Evolutionary conservation across 306 rosid species (phyloP).

Genomic region (Elaeagnus macrophylla): DNA sequence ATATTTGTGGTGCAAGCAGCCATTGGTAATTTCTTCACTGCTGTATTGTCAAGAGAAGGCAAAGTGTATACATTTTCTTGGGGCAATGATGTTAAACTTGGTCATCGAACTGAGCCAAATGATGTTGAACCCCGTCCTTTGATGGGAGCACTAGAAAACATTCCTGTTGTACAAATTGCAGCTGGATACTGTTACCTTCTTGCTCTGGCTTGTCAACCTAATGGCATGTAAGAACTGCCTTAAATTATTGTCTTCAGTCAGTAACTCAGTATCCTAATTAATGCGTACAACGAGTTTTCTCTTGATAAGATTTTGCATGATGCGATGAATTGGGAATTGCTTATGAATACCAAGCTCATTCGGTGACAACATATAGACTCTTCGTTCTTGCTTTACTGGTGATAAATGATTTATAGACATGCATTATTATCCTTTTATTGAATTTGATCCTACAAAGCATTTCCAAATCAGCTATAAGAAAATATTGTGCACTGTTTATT

Average conservation of each 20-base stretch:
- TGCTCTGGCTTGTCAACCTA: slow-evolving; percentile 83
- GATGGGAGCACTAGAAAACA: slow-evolving; percentile 74
- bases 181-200: slow-evolving; percentile 98
- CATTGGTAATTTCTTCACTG: slow-evolving; percentile 88
- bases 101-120: slow-evolving; percentile 71
- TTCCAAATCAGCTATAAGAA: not conserved
- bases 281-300: not conserved
- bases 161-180: slow-evolving; percentile 89
- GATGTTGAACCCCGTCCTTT: slow-evolving; percentile 73
- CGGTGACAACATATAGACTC: too few species aligned
- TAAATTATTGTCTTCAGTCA: slow-evolving; percentile 10
- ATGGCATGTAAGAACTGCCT: slow-evolving; percentile 70
- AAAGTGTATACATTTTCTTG: slow-evolving; percentile 82
- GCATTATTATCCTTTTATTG: not conserved
- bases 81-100: slow-evolving; percentile 72
- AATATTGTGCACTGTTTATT: too few species aligned
- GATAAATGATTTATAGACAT: too few species aligned
- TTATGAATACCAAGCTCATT: not conserved
- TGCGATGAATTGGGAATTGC: not conserved
- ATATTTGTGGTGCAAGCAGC: slow-evolving; percentile 96
- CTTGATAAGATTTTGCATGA: not conserved
- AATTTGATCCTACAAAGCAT: not conserved
- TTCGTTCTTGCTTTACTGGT: too few species aligned
- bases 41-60: slow-evolving; percentile 91
- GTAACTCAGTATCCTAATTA: slow-evolving; percentile 4